phyloP scores from a whole-genome alignment of 2,329 filamentous ascomycete genomes.

The Fusarium denticulatum region DNA sequence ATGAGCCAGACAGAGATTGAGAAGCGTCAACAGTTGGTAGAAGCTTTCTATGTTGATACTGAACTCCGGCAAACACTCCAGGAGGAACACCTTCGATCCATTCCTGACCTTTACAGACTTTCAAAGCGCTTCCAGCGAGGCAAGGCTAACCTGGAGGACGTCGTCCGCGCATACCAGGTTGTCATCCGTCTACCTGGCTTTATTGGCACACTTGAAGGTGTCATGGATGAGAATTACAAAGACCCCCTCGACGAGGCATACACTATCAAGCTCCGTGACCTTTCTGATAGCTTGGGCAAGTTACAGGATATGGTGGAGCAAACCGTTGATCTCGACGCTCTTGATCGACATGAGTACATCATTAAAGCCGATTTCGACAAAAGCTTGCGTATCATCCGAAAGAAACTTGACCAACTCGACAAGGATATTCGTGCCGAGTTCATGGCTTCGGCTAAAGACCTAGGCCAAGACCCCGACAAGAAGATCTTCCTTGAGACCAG shows the following conservation, averaged over 20 bases:
- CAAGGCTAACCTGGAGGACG: constrained; percentile 91
- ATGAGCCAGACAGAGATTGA: constrained; percentile 93
- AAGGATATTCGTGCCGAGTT: constrained; percentile 88
- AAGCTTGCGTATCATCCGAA: constrained; percentile 83
- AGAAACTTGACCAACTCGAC: constrained; percentile 86
- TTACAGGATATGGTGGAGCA: constrained; percentile 99
- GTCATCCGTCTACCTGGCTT: constrained; percentile 92
- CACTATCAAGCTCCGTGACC: constrained; percentile 80
- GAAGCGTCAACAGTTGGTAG: constrained; percentile 90
- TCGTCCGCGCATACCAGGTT: constrained; percentile 94
- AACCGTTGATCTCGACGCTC: constrained; percentile 92
- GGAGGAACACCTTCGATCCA: constrained; percentile 90
- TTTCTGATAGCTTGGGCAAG: constrained; percentile 82
- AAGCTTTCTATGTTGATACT: constrained; percentile 92
- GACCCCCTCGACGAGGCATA: constrained; percentile 88
- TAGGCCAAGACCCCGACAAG: constrained; percentile 94
- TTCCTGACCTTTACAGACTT: constrained; percentile 92
- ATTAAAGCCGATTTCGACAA: constrained; percentile 99
- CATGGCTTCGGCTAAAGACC: constrained; percentile 76
- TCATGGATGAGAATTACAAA: constrained; percentile 95
- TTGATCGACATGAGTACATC: constrained; percentile 97
- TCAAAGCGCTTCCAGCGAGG: constrained; percentile 95
- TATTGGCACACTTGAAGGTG: constrained; percentile 85
- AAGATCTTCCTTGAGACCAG: constrained; percentile 94
- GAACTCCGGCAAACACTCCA: constrained; percentile 96